phyloP scores from a whole-genome alignment of 2,329 filamentous ascomycete species.

The Ceratocystiopsis minuta region DNA sequence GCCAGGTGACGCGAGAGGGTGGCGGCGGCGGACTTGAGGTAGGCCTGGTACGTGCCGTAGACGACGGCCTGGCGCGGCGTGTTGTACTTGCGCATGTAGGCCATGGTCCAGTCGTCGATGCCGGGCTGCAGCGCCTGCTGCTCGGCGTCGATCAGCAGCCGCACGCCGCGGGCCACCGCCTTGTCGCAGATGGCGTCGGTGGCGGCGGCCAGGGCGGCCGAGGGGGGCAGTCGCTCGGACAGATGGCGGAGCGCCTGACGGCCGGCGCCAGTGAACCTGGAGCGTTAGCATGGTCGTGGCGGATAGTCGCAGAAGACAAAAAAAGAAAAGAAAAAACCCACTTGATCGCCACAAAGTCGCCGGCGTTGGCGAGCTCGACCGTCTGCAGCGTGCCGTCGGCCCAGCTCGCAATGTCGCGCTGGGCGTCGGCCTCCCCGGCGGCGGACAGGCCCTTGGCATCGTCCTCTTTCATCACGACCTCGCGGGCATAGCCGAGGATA shows the following conservation, averaged over 20 bases:
- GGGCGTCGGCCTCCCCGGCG: slow-evolving; percentile 27
- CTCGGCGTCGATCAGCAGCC: slow-evolving; percentile 72
- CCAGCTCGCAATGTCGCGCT: slow-evolving; percentile 53
- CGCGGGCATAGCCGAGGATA: slow-evolving; percentile 67
- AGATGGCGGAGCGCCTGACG: slow-evolving; percentile 51
- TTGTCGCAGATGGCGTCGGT: slow-evolving; percentile 60
- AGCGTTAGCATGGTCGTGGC: too few relatives aligned
- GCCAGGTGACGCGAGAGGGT: slow-evolving; percentile 42
- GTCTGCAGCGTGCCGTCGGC: slow-evolving; percentile 56
- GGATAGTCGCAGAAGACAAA: too few relatives aligned
- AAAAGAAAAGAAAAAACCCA: slow-evolving; percentile 17
- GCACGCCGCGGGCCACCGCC: slow-evolving; percentile 49
- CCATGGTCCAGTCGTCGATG: slow-evolving; percentile 63
- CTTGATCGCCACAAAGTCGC: slow-evolving; percentile 51
- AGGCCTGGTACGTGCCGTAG: slow-evolving; percentile 67
- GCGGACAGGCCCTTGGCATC: slow-evolving; percentile 27
- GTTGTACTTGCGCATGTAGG: slow-evolving; percentile 66
- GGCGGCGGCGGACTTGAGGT: slow-evolving; percentile 44
- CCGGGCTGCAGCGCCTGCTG: slow-evolving; percentile 62
- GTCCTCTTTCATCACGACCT: slow-evolving; percentile 51
- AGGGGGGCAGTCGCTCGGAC: slow-evolving; percentile 41
- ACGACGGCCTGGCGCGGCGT: slow-evolving; percentile 45
- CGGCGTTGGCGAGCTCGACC: slow-evolving; percentile 50
- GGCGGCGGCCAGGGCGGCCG: slow-evolving; percentile 44
- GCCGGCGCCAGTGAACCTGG: slow-evolving; percentile 65